Evolutionary conservation across 768 basidiomycete species (phyloP).

Genomic region (Tubosaeta sp.): DNA sequence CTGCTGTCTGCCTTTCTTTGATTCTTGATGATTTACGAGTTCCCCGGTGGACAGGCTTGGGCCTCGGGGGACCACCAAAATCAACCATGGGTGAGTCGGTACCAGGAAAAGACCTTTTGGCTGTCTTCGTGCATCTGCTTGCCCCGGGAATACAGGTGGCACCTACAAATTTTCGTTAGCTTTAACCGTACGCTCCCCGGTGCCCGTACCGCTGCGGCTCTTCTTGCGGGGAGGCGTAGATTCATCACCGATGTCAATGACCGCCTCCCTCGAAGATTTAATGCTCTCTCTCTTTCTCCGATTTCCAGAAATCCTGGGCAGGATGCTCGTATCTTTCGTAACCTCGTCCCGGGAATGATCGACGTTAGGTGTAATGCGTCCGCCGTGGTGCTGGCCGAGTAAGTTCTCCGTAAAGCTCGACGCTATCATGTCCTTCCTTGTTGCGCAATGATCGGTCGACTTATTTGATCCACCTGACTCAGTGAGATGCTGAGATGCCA

Average conservation of each 20-base stretch:
- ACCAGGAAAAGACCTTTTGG: conserved; percentile 30
- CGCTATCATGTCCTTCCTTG: background rate
- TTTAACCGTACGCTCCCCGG: background rate
- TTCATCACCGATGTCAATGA: conserved; percentile 14
- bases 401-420: background rate
- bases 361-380: background rate
- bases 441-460: background rate
- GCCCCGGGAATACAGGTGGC: conserved; percentile 7
- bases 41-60: background rate
- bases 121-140: conserved; percentile 34
- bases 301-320: conserved; percentile 17
- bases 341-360: background rate
- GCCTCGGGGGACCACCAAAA: conserved; percentile 32
- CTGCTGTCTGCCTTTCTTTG: conserved; percentile 9
- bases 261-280: conserved; percentile 1
- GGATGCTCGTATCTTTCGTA: background rate
- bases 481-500: background rate
- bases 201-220: conserved; percentile 6
- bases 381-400: background rate
- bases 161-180: background rate
- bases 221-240: conserved; percentile 19
- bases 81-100: conserved; percentile 17
- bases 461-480: background rate
- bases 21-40: conserved; percentile 18
- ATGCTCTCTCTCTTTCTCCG: conserved; percentile 26